phyloP scores from a whole-genome alignment of 2,329 filamentous ascomycete genomes.

The Pyrenochaeta sp. region DNA sequence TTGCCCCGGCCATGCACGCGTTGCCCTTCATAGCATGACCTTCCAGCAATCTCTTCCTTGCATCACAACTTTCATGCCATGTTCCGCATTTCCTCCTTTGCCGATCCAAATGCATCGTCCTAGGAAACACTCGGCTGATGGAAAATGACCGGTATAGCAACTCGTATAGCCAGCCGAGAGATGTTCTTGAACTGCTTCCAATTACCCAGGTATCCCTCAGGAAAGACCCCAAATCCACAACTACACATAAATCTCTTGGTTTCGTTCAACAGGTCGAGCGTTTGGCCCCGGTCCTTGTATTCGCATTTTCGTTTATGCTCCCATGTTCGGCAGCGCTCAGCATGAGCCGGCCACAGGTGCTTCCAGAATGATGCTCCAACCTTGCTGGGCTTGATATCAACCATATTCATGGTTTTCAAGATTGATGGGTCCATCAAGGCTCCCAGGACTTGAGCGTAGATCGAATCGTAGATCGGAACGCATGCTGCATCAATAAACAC shows the following conservation, averaged over 20 bases:
- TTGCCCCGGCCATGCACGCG: too few species aligned
- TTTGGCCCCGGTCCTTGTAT: conserved; percentile 3
- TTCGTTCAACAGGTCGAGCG: too few species aligned
- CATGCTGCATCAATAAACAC: conserved; percentile 45
- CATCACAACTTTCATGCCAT: too few species aligned
- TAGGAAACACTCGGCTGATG: too few species aligned
- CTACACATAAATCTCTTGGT: conserved; percentile 6
- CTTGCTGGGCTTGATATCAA: conserved; percentile 24
- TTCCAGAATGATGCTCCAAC: conserved; percentile 20
- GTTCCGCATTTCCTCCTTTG: too few species aligned
- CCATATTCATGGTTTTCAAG: not conserved
- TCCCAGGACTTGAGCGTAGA: conserved; percentile 5
- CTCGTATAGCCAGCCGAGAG: conserved; percentile 9
- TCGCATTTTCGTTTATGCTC: conserved; percentile 42
- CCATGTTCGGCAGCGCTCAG: conserved; percentile 50
- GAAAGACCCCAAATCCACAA: conserved; percentile 15
- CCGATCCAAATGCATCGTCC: too few species aligned
- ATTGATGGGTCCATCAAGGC: conserved; percentile 5
- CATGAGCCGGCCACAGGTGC: conserved; percentile 18
- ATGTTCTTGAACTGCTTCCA: not conserved
- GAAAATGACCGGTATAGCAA: conserved; percentile 18
- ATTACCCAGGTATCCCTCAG: conserved; percentile 7
- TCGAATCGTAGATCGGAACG: conserved; percentile 32
- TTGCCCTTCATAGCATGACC: too few species aligned
- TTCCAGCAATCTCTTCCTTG: too few species aligned